Percentiles rank a stretch among this genome's conserved stretches.
Conservation (phyloP, 495 filamentous ascomycete genomes). For the Cryomyces minteri region DNA sequence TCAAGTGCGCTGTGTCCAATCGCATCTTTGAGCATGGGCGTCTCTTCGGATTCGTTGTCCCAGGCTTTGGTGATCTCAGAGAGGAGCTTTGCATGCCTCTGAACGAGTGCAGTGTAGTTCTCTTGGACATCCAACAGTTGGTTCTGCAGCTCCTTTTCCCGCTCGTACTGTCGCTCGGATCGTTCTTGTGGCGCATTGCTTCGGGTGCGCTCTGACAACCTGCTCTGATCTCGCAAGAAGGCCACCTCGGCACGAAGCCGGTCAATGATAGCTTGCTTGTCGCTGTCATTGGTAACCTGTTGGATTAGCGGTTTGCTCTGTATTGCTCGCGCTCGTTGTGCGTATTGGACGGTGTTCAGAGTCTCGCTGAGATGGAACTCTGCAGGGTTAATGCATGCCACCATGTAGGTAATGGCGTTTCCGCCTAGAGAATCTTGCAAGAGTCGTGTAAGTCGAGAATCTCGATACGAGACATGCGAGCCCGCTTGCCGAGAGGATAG, state of each 20-base stretch:
- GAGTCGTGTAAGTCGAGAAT: constrained; percentile 87
- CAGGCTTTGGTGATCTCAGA: constrained; percentile 80
- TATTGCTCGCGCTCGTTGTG: constrained; percentile 86
- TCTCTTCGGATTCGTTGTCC: constrained; percentile 39
- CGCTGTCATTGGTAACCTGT: constrained; percentile 72
- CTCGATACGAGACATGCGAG: constrained; percentile 91
- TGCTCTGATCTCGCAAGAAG: constrained; percentile 87
- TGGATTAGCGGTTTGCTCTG: constrained; percentile 96
- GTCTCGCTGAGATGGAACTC: constrained; percentile 98
- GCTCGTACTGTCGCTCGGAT: constrained; percentile 59
- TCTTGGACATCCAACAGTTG: constrained; percentile 85
- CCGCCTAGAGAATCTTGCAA: constrained; percentile 97
- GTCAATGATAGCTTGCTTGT: constrained; percentile 90
- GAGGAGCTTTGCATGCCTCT: constrained; percentile 87
- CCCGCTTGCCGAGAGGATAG: constrained; percentile 77
- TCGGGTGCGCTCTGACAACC: constrained; percentile 42
- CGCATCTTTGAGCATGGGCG: constrained; percentile 28
- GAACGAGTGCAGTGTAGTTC: constrained; percentile 82
- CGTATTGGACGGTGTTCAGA: constrained; percentile 93
- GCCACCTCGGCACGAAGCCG: constrained; percentile 84
- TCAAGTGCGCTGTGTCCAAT: constrained; percentile 71
- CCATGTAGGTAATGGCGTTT: constrained; percentile 98
- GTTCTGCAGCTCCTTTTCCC: constrained; percentile 83
- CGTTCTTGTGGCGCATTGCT: constrained; percentile 44
- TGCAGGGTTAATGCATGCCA: constrained; percentile 92